These are phyloP conservation scores for Nannochloropsis salina DNA, from an alignment of 108 stramenopile species.

Conservation along the genomic window DNA sequence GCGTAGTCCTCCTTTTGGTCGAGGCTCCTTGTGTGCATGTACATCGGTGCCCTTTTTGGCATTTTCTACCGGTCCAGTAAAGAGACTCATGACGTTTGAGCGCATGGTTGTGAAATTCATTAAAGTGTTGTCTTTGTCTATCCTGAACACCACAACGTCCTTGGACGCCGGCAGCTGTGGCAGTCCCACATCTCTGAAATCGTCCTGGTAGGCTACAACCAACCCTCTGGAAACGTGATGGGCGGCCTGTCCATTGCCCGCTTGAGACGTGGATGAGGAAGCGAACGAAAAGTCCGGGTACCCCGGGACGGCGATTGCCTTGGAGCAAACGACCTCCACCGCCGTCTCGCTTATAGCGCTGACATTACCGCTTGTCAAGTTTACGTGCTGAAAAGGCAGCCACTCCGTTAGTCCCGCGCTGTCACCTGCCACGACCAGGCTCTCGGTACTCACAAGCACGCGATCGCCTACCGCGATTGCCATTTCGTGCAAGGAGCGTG, in stretches of 20 bases:
- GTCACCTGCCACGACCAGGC: background rate
- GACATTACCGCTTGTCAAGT: background rate
- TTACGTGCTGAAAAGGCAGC: constrained; percentile 15
- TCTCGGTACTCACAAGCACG: constrained; percentile 7
- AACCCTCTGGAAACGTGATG: background rate
- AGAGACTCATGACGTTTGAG: constrained; percentile 37
- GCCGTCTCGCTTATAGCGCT: background rate
- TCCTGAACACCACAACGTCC: constrained; percentile 32
- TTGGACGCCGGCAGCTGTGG: background rate
- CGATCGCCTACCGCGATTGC: background rate
- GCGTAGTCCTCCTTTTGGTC: background rate
- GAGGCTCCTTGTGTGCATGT: background rate
- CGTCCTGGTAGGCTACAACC: background rate
- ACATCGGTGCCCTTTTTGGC: constrained; percentile 6
- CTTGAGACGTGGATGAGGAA: background rate
- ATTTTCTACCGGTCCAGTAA: constrained; percentile 30
- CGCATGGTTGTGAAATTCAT: constrained; percentile 28
- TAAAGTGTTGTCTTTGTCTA: constrained; percentile 29
- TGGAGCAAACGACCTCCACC: background rate
- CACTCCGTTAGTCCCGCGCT: background rate
- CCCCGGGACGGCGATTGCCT: background rate
- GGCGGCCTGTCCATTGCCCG: background rate
- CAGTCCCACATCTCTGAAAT: constrained; percentile 26
- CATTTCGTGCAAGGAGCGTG: constrained; percentile 14
- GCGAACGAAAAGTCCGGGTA: background rate